Conservation (phyloP, 495 filamentous ascomycete genomes). For the Neurospora tetrasperma region DNA sequence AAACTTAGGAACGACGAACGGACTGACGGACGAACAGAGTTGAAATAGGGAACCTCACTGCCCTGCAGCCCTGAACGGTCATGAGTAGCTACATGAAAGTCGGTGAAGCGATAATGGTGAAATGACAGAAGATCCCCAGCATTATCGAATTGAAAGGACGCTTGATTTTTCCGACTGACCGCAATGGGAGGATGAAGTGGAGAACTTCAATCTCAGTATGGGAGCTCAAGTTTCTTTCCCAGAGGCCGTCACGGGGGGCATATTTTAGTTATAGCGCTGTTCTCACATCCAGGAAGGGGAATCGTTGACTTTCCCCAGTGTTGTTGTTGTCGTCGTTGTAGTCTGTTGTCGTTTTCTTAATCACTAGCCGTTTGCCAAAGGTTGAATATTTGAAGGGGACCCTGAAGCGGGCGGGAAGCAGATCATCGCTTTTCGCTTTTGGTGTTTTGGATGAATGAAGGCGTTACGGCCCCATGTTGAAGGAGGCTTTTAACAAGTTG, state of each 20-base stretch:
- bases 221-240: background rate
- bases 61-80: background rate
- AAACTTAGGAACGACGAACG: too few species aligned
- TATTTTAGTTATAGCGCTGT: background rate
- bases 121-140: background rate
- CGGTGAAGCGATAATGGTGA: background rate
- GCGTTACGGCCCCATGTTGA: background rate
- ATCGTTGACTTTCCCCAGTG: background rate
- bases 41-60: background rate
- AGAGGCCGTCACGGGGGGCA: background rate
- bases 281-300: background rate
- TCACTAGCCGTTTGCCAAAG: background rate
- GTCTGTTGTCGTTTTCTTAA: background rate
- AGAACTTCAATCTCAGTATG: background rate
- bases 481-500: background rate
- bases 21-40: background rate
- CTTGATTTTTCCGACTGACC: background rate
- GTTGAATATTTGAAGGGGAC: background rate
- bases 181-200: background rate
- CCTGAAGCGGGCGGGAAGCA: background rate
- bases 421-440: background rate
- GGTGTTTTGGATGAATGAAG: background rate
- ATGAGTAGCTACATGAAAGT: background rate
- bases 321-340: background rate
- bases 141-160: background rate